These are phyloP conservation scores for Parascedosporium putredinis DNA, from an alignment of 2,329 filamentous ascomycete species.

Conservation along the genomic window DNA sequence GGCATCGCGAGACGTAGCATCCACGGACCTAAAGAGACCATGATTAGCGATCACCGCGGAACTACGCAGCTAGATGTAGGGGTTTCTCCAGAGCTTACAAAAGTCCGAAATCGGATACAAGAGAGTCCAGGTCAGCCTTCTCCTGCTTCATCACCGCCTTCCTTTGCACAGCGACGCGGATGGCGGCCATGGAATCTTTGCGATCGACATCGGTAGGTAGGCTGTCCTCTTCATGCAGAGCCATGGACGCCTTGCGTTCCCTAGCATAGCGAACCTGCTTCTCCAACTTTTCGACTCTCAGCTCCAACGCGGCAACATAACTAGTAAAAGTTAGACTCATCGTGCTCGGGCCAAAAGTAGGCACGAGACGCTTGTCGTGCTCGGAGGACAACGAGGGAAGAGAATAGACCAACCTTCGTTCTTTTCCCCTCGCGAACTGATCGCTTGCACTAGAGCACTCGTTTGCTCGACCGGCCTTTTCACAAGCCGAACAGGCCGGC, in stretches of 20 bases:
- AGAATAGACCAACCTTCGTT: constrained; percentile 58
- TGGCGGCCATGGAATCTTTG: constrained; percentile 52
- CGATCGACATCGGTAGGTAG: constrained; percentile 37
- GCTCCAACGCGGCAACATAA: constrained; percentile 92
- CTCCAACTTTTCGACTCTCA: constrained; percentile 80
- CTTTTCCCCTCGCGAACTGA: constrained; percentile 90
- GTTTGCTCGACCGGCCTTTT: constrained; percentile 74
- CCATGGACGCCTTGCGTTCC: constrained; percentile 60
- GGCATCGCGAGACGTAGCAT: constrained; percentile 89
- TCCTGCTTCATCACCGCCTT: constrained; percentile 59
- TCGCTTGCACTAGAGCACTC: constrained; percentile 94
- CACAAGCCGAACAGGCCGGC: constrained; percentile 88
- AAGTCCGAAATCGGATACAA: constrained; percentile 90
- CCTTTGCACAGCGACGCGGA: constrained; percentile 52
- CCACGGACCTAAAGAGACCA: constrained; percentile 57
- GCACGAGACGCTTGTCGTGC: no score
- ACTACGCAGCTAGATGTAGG: constrained; percentile 5
- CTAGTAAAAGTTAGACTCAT: constrained; percentile 24
- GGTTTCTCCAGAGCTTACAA: constrained; percentile 50
- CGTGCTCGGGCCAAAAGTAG: no score
- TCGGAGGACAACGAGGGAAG: no score
- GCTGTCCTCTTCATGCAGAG: constrained; percentile 49
- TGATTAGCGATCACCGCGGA: no score
- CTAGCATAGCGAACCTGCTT: constrained; percentile 61
- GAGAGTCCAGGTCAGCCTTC: constrained; percentile 76